Conservation (phyloP, 179 eudicot species). For the Gypsophila paniculata region DNA sequence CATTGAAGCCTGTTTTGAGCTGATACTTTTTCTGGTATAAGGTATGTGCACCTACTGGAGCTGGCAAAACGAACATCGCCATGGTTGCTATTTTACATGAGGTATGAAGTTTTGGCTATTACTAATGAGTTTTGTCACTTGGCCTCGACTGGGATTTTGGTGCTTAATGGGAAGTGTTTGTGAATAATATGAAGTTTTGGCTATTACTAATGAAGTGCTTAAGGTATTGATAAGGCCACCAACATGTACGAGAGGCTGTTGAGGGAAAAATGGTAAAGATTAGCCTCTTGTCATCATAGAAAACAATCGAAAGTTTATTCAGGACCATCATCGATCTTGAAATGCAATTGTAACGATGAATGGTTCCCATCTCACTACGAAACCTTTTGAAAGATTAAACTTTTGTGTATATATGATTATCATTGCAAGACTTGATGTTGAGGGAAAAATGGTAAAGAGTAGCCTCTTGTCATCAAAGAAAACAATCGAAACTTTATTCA, state of each 20-base stretch:
- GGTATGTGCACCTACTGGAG: constrained; percentile 99
- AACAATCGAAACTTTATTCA: neutral
- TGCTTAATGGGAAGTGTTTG: neutral
- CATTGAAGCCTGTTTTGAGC: constrained; percentile 12
- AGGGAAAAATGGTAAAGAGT: too few species aligned
- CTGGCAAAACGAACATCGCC: constrained; percentile 97
- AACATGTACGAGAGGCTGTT: neutral
- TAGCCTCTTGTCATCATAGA: neutral
- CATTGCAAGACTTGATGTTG: constrained; percentile 12
- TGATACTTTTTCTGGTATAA: constrained; percentile 31
- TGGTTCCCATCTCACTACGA: neutral
- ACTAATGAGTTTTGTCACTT: neutral
- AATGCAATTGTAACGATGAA: neutral
- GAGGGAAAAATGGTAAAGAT: neutral
- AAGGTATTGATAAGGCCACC: neutral
- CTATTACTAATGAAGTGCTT: constrained; percentile 8
- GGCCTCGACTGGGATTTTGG: constrained; percentile 6
- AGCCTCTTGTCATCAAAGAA: neutral
- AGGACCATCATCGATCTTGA: neutral
- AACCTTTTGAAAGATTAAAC: neutral
- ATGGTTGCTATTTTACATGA: constrained; percentile 92
- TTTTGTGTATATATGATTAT: neutral
- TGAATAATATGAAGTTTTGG: too few species aligned
- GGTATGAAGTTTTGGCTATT: constrained; percentile 38
- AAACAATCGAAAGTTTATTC: neutral